Conservation (phyloP, 495 filamentous ascomycete species). For the Collariella sp. region DNA sequence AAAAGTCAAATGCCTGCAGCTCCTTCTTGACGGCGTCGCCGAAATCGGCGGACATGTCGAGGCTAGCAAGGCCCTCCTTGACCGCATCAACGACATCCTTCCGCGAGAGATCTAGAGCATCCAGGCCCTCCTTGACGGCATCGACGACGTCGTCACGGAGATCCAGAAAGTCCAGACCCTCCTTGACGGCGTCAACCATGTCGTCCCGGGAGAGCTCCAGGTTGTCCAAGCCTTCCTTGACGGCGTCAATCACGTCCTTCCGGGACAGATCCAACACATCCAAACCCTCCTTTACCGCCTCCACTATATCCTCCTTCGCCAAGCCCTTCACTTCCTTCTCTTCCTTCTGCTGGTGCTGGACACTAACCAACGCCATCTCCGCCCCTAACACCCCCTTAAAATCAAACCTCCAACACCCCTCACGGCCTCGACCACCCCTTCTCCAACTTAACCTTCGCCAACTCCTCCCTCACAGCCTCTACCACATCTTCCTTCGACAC, state of each 20-base stretch:
- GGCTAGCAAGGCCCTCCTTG: slow-evolving; percentile 2
- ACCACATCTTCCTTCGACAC: slow-evolving; percentile 17
- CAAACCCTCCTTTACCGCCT: slow-evolving; percentile 16
- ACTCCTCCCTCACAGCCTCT: slow-evolving; percentile 25
- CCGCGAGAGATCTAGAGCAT: neutral
- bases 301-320: slow-evolving; percentile 3
- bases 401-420: too few species aligned
- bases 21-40: slow-evolving; percentile 17
- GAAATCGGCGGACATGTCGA: slow-evolving; percentile 12
- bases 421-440: too few species aligned
- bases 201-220: neutral
- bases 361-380: too few species aligned
- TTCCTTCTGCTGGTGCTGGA: too few species aligned
- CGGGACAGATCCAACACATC: neutral
- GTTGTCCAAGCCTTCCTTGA: slow-evolving; percentile 21
- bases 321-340: too few species aligned
- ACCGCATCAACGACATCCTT: neutral
- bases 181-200: neutral
- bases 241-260: slow-evolving; percentile 21
- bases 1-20: slow-evolving; percentile 17
- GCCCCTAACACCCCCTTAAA: too few species aligned
- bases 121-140: slow-evolving; percentile 5
- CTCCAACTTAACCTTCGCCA: too few species aligned
- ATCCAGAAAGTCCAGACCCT: neutral
- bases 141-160: neutral